phyloP scores from a whole-genome alignment of 73 alveolate genomes.

The Paramecium octaurelia region DNA sequence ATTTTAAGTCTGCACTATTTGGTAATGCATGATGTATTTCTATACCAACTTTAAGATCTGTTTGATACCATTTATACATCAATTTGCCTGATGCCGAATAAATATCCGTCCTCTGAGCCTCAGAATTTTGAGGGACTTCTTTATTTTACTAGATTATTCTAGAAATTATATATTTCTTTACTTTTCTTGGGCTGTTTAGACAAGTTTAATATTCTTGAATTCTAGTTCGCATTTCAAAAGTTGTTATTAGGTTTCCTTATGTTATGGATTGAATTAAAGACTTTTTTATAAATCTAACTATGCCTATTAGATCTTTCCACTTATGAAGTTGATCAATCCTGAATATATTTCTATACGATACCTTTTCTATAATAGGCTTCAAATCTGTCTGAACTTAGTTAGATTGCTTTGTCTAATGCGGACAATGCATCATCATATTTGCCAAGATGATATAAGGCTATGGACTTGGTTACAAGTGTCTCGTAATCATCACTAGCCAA shows the following conservation, averaged over 20 bases:
- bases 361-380: constrained; percentile 40
- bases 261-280: not conserved
- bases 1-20: constrained; percentile 44
- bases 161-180: not conserved
- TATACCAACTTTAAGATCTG: constrained; percentile 48
- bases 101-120: constrained; percentile 5
- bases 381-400: not conserved
- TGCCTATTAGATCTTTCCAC: constrained; percentile 6
- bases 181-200: not conserved
- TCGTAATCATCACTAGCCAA: constrained; percentile 20
- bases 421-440: not conserved
- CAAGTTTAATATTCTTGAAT: not conserved
- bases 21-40: constrained; percentile 51
- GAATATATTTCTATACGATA: not conserved
- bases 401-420: not conserved
- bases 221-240: not conserved
- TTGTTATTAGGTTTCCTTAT: not conserved
- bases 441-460: not conserved
- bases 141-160: not conserved
- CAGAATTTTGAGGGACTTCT: not conserved
- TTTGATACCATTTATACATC: constrained; percentile 56
- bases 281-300: not conserved
- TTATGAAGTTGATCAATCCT: not conserved
- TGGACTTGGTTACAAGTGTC: not conserved
- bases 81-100: constrained; percentile 41